phyloP scores from a whole-genome alignment of 1,139 yeast species.

The Meyerozyma guilliermondii region DNA sequence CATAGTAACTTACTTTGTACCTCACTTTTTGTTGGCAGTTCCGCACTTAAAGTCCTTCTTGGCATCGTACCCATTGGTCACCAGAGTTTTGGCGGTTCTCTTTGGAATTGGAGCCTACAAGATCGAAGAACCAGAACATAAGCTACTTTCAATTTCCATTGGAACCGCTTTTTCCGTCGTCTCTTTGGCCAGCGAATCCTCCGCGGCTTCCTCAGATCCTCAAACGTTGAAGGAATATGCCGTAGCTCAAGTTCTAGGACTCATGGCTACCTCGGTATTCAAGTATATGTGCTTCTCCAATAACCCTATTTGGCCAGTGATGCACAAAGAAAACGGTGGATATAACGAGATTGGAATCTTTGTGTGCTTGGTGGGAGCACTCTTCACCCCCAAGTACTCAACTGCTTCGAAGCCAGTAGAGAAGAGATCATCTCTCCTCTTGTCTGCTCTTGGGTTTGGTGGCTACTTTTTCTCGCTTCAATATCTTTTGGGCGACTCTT shows the following conservation, averaged over 20 bases:
- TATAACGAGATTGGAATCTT: conserved; percentile 68
- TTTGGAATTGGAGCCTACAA: conserved; percentile 76
- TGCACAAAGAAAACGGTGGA: conserved; percentile 85
- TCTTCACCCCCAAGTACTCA: conserved; percentile 41
- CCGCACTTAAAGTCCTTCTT: conserved; percentile 46
- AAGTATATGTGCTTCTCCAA: conserved; percentile 78
- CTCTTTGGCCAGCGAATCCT: conserved; percentile 54
- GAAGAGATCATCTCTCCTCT: conserved; percentile 23
- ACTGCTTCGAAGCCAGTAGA: conserved; percentile 14
- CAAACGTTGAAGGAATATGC: conserved; percentile 48
- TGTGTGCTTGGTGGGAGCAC: conserved; percentile 61
- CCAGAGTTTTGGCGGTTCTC: conserved; percentile 54
- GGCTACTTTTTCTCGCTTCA: conserved; percentile 68
- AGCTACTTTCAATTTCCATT: conserved; percentile 60
- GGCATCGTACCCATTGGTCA: conserved; percentile 34
- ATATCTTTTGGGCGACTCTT: conserved; percentile 76
- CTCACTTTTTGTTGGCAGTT: conserved; percentile 53
- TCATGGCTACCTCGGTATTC: conserved; percentile 65
- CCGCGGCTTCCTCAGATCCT: conserved; percentile 39
- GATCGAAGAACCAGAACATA: conserved; percentile 59
- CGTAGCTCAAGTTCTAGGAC: conserved; percentile 65
- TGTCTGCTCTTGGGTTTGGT: conserved; percentile 71
- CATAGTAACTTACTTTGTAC: conserved; percentile 46
- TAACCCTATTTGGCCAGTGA: conserved; percentile 95
- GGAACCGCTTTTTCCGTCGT: conserved; percentile 65